Base-by-base conservation (phyloP, 2,329 filamentous ascomycete species). In the Ophiocordyceps camponoti-rufipedis region DNA sequence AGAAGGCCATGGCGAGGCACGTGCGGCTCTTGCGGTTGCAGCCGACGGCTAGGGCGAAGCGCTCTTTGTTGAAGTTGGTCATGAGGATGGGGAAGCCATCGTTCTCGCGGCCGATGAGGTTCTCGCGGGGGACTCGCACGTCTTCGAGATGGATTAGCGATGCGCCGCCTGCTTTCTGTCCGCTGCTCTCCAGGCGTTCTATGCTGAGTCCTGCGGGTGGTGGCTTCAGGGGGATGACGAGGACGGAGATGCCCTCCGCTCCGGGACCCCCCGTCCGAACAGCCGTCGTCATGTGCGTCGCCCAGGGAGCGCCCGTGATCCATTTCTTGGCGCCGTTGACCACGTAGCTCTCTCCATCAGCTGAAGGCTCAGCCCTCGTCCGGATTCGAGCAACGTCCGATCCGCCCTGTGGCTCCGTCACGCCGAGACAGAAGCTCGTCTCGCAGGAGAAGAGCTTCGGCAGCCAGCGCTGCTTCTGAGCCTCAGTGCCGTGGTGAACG, bases 381-480 rank as follows among this genome's bases (percentile, higher is more conserved):
- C 82, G 72, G 35, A 93, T 68, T 14, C 82, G 78, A 13, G 85
- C 83, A 5, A 93, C 85, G 59, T 93, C 86, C 35, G 62, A 65
- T 16, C 85, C 85, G 14, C 85, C 85, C 62, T 93, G 91, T 0
- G 86, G 85, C 63, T 94, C 86, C 1, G 85, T 91, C 56, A 93
- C 86, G 45, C 85, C 85, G 3, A 94, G 69, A 57, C 82, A 89
- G 58, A 91, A 85, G 70, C 88, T 88, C 75, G 91, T 91, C 70
- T 79, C 76, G 48, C 85, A 74, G 8, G 59, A 85, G 42, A 72
- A 75, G 52, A 93, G 62, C 0, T 67, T 69, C 0, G 72, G 42
- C 85, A 80, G 54, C 91, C 83, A 33, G 78, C 69, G 32, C 78
- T 74, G 42, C 93, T 70, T 45, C 70, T 70, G 53, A 79, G 71